phyloP scores from a whole-genome alignment of 2,329 filamentous ascomycete genomes.

The Didymella keratinophila region DNA sequence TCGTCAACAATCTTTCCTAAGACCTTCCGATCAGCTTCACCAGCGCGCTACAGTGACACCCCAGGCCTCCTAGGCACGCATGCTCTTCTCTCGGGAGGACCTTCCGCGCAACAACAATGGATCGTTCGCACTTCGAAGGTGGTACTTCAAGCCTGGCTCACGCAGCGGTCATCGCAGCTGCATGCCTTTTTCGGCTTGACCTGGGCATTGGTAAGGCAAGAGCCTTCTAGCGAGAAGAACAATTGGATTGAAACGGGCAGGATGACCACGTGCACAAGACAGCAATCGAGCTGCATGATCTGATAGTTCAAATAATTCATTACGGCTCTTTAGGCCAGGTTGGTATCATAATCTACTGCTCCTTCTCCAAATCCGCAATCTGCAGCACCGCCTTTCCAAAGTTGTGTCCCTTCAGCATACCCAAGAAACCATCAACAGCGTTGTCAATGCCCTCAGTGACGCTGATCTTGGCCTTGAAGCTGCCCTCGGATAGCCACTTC shows the following conservation, averaged over 20 bases:
- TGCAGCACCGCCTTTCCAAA: constrained; percentile 86
- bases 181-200: too few species aligned
- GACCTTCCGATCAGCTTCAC: background rate
- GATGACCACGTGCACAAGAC: too few species aligned
- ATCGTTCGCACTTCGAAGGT: too few species aligned
- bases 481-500: constrained; percentile 78
- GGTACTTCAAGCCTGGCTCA: too few species aligned
- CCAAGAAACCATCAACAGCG: constrained; percentile 74
- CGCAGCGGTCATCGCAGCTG: too few species aligned
- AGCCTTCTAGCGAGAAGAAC: too few species aligned
- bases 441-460: constrained; percentile 81
- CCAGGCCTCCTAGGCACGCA: too few species aligned
- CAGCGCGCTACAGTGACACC: background rate
- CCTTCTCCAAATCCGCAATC: constrained; percentile 56
- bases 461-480: constrained; percentile 73
- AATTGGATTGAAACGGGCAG: too few species aligned
- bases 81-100: background rate
- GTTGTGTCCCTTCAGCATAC: constrained; percentile 79
- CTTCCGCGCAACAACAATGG: background rate
- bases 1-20: background rate
- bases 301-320: constrained; percentile 2
- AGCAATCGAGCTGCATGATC: background rate
- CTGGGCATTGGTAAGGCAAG: too few species aligned
- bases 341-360: constrained; percentile 31
- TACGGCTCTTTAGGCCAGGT: constrained; percentile 6